Percentiles rank a stretch among this genome's conserved stretches.
Conservation (phyloP, 257 asterid genomes). For the Datura wrightii region DNA sequence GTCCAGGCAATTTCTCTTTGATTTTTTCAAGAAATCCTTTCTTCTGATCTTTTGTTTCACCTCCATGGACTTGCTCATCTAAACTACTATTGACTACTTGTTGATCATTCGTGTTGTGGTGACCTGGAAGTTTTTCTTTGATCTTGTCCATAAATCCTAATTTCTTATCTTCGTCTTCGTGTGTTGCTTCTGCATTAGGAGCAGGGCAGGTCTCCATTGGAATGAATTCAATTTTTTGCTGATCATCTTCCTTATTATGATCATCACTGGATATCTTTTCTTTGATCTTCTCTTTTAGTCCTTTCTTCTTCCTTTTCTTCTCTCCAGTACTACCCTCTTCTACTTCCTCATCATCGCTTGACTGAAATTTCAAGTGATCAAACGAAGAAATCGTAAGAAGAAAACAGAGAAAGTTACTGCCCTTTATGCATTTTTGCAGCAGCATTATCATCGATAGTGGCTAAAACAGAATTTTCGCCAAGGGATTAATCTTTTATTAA, state of each 20-base stretch:
- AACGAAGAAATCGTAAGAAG: neutral
- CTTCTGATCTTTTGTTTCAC: conserved; percentile 42
- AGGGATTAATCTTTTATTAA: too few species aligned
- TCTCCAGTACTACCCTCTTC: conserved; percentile 51
- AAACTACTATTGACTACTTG: neutral
- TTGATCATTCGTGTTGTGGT: conserved; percentile 40
- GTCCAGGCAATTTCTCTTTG: conserved; percentile 56
- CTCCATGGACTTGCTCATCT: conserved; percentile 42
- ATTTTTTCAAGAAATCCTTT: conserved; percentile 54
- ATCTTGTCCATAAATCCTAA: conserved; percentile 51
- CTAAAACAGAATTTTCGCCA: too few species aligned
- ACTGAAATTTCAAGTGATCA: conserved; percentile 39
- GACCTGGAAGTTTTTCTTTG: conserved; percentile 55
- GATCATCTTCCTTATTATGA: conserved; percentile 23
- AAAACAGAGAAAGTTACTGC: neutral
- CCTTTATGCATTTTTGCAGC: neutral
- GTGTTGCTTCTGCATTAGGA: conserved; percentile 30
- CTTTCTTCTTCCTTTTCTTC: conserved; percentile 51
- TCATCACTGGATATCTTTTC: conserved; percentile 42
- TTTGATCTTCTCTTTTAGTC: conserved; percentile 44
- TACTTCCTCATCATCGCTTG: conserved; percentile 55
- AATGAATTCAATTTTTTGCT: neutral
- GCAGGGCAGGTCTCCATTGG: conserved; percentile 29
- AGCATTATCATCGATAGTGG: too few species aligned
- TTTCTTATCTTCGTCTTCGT: conserved; percentile 40